A percentile compares a stretch with the other conserved stretches of the same genome.
Conservation (phyloP, 345 rosid genomes). For the Melaleuca alternifolia region DNA sequence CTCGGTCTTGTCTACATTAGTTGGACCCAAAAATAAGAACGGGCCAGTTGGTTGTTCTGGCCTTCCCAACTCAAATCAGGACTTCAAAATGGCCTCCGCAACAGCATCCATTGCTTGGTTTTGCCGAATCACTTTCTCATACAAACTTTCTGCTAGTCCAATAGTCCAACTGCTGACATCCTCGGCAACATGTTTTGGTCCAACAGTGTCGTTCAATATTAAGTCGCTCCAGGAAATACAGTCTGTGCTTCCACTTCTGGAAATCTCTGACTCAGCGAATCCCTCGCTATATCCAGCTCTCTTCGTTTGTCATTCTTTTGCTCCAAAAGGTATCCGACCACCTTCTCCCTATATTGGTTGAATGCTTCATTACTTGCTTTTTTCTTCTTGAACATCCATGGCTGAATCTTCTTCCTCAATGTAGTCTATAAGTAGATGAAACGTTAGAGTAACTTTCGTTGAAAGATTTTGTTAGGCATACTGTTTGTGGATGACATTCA, state of each 20-base stretch:
- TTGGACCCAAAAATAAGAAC: conserved; percentile 82
- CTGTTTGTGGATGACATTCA: too few species aligned
- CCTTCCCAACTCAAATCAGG: conserved; percentile 73
- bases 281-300: conserved; percentile 82
- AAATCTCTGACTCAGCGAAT: conserved; percentile 55
- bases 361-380: conserved; percentile 78
- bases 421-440: too few species aligned
- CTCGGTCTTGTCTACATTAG: conserved; percentile 88
- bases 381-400: conserved; percentile 34
- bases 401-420: conserved; percentile 67
- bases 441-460: too few species aligned
- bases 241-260: conserved; percentile 55
- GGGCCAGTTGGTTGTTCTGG: conserved; percentile 88
- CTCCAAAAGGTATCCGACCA: conserved; percentile 49
- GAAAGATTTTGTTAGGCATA: too few species aligned
- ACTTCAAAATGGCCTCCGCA: conserved; percentile 69
- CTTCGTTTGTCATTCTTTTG: conserved; percentile 73
- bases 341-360: conserved; percentile 54
- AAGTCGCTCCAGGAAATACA: conserved; percentile 47
- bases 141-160: conserved; percentile 68
- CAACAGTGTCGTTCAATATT: conserved; percentile 74
- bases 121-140: conserved; percentile 72
- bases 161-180: conserved; percentile 76
- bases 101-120: conserved; percentile 64
- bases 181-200: conserved; percentile 77